Percentiles rank a stretch among this genome's conserved stretches.
These are phyloP conservation scores for Pseudopithomyces chartarum DNA, from an alignment of 2,329 filamentous ascomycete species.

Conservation along the genomic window DNA sequence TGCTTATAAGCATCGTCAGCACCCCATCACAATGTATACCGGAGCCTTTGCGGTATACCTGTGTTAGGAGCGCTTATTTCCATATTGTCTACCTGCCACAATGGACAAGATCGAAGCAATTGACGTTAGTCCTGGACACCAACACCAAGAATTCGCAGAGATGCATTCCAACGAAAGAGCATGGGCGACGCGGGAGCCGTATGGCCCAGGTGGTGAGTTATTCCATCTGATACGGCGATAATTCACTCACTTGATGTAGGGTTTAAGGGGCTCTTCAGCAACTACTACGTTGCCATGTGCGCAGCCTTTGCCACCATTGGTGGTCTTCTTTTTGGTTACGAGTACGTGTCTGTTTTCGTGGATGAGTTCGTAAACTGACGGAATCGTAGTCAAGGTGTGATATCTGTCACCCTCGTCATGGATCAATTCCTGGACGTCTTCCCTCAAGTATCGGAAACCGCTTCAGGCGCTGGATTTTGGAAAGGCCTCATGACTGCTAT, in stretches of 20 bases:
- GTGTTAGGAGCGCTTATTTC: not conserved
- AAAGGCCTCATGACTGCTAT: slow-evolving; percentile 58
- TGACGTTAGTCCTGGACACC: slow-evolving; percentile 21
- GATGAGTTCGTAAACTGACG: not conserved
- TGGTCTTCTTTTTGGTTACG: slow-evolving; percentile 58
- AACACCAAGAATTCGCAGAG: slow-evolving; percentile 27
- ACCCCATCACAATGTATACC: not conserved
- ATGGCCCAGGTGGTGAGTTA: slow-evolving; percentile 37
- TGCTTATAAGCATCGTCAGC: not conserved
- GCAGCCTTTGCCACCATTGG: slow-evolving; percentile 58
- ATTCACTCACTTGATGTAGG: slow-evolving; percentile 34
- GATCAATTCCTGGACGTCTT: slow-evolving; percentile 56
- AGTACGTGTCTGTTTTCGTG: slow-evolving; percentile 25
- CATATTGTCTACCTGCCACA: not conserved
- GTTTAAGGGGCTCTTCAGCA: slow-evolving; percentile 54
- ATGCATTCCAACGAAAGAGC: slow-evolving; percentile 19
- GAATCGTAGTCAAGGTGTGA: slow-evolving; percentile 45
- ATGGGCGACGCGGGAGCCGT: slow-evolving; percentile 30
- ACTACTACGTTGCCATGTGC: slow-evolving; percentile 57
- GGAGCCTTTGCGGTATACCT: not conserved
- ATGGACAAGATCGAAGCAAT: slow-evolving; percentile 23
- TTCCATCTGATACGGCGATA: not conserved
- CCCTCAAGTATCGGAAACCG: slow-evolving; percentile 47
- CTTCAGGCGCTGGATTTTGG: slow-evolving; percentile 51
- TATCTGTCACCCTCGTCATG: slow-evolving; percentile 57